These are phyloP conservation scores for Botrytis pseudocinerea DNA, from an alignment of 2,329 filamentous ascomycete genomes.

Conservation along the genomic window DNA sequence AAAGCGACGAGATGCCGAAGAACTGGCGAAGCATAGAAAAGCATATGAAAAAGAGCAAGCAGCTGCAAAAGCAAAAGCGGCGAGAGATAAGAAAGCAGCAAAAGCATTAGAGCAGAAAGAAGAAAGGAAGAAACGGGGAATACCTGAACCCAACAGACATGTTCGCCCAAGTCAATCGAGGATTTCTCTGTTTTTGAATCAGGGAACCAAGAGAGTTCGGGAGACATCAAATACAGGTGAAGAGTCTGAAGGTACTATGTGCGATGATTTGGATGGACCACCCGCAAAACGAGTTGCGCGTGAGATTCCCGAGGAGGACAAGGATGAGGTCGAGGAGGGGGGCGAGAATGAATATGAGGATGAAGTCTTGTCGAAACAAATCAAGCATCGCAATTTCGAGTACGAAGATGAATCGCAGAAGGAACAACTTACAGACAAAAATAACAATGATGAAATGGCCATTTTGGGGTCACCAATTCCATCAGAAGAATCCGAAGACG, in stretches of 20 bases:
- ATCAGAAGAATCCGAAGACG: constrained; percentile 37
- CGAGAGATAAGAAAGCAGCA: constrained; percentile 56
- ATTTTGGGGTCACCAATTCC: constrained; percentile 14
- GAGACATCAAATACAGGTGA: constrained; percentile 30
- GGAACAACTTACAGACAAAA: constrained; percentile 12
- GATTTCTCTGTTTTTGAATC: constrained; percentile 53
- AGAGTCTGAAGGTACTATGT: constrained; percentile 27
- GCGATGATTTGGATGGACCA: background rate
- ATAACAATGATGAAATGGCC: background rate
- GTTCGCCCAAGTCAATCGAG: constrained; percentile 59
- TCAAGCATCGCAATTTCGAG: background rate
- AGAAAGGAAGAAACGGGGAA: constrained; percentile 52
- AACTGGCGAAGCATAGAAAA: constrained; percentile 44
- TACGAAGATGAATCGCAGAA: background rate
- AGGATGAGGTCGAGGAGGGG: background rate
- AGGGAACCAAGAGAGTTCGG: constrained; percentile 32
- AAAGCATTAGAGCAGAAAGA: constrained; percentile 53
- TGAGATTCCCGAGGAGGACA: background rate
- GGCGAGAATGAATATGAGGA: background rate
- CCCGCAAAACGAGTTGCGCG: background rate
- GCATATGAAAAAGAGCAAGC: constrained; percentile 57
- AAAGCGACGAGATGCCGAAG: constrained; percentile 45
- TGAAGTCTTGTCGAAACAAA: background rate
- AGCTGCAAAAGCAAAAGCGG: constrained; percentile 51
- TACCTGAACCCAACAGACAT: constrained; percentile 51